Percentiles rank a stretch among this genome's conserved stretches.
Evolutionary conservation across 208 protist species (phyloP).

Genomic region (Naegleria lovaniensis): DNA sequence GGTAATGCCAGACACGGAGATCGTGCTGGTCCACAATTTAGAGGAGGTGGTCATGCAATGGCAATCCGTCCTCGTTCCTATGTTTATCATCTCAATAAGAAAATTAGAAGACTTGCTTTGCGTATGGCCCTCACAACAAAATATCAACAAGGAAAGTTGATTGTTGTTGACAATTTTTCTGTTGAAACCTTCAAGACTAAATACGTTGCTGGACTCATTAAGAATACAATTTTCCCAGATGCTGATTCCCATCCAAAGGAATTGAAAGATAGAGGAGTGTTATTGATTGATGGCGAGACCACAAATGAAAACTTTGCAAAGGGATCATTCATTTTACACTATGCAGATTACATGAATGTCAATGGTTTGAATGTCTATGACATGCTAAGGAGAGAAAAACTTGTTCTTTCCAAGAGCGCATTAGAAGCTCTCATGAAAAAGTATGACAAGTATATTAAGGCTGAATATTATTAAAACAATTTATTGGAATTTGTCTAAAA

Average conservation of each 20-base stretch:
- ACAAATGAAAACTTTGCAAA: not conserved
- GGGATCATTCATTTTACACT: not conserved
- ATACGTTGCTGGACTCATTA: not conserved
- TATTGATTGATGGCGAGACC: slow-evolving; percentile 2
- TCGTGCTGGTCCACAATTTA: not conserved
- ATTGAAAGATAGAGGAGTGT: not conserved
- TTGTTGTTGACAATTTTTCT: slow-evolving; percentile 13
- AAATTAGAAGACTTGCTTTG: slow-evolving; percentile 10
- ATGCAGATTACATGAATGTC: not conserved
- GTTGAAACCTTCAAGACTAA: not conserved
- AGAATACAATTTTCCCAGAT: not conserved
- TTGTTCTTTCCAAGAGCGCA: not conserved
- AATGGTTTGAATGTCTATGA: slow-evolving; percentile 23
- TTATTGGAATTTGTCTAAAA: too few relatives aligned
- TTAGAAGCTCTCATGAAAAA: not conserved
- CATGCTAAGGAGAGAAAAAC: slow-evolving; percentile 6
- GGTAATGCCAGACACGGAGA: not conserved
- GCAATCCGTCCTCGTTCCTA: slow-evolving; percentile 6
- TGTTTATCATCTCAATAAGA: not conserved
- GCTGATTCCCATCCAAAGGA: not conserved
- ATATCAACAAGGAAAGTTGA: slow-evolving; percentile 22
- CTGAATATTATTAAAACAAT: not conserved
- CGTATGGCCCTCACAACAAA: slow-evolving; percentile 25
- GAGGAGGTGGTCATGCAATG: not conserved
- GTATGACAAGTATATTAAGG: not conserved